phyloP scores from a whole-genome alignment of 2,329 filamentous ascomycete species.

The Xylaria digitata region DNA sequence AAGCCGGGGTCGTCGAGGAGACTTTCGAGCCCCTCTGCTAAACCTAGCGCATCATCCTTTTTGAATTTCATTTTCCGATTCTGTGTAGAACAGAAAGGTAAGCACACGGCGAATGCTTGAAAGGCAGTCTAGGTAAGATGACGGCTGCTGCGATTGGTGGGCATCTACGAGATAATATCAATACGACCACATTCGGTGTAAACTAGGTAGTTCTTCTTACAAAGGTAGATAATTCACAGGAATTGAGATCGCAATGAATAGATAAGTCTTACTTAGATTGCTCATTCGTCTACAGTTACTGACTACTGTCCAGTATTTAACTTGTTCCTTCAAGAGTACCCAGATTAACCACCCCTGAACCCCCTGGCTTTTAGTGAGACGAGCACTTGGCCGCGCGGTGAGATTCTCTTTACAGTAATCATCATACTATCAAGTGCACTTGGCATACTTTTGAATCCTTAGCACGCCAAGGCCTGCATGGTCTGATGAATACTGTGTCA shows the following conservation, averaged over 20 bases:
- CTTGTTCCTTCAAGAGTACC: neutral
- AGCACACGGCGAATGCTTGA: neutral
- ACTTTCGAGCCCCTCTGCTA: slow-evolving; percentile 31
- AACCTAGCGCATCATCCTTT: slow-evolving; percentile 23
- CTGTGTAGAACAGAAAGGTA: neutral
- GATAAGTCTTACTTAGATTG: too few relatives aligned
- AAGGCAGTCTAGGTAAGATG: too few relatives aligned
- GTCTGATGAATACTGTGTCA: slow-evolving; percentile 2
- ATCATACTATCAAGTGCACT: slow-evolving; percentile 12
- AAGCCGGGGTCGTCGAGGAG: slow-evolving; percentile 31
- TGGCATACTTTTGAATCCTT: slow-evolving; percentile 16
- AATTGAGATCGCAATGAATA: neutral
- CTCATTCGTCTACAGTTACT: neutral
- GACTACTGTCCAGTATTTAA: slow-evolving; percentile 6
- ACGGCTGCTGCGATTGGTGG: neutral
- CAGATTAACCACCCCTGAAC: slow-evolving; percentile 12
- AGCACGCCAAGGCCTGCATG: slow-evolving; percentile 25
- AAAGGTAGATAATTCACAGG: neutral
- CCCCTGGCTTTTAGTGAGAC: slow-evolving; percentile 24
- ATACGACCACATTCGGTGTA: neutral
- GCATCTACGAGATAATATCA: neutral
- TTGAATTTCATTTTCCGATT: slow-evolving; percentile 19
- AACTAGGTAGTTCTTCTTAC: neutral
- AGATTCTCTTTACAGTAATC: slow-evolving; percentile 32
- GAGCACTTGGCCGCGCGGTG: neutral